A percentile compares a stretch with the other conserved stretches of the same genome.
Conservation (phyloP, 2,329 filamentous ascomycete species). For the Colletotrichum karsti region DNA sequence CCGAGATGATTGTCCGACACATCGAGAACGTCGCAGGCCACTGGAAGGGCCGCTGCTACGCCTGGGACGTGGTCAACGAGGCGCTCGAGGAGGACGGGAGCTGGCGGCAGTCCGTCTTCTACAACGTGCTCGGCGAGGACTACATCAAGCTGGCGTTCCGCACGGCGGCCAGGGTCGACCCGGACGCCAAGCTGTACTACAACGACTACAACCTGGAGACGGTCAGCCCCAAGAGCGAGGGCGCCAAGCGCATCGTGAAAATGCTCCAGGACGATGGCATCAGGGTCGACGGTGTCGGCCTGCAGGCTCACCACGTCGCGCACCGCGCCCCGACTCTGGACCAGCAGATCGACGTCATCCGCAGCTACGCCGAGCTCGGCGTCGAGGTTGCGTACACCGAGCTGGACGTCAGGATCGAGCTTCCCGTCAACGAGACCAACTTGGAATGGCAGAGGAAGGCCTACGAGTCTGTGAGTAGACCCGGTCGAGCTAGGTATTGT, state of each 20-base stretch:
- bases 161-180: constrained; percentile 62
- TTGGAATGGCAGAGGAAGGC: constrained; percentile 38
- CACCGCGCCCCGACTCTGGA: constrained; percentile 52
- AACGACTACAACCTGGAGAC: constrained; percentile 70
- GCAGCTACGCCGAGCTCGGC: constrained; percentile 50
- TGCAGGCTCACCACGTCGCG: constrained; percentile 69
- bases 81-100: constrained; percentile 65
- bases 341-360: constrained; percentile 47
- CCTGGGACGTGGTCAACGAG: constrained; percentile 75
- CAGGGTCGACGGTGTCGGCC: constrained; percentile 70
- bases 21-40: constrained; percentile 65
- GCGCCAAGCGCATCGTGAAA: constrained; percentile 53
- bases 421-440: constrained; percentile 37
- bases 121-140: constrained; percentile 60
- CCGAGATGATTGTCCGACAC: constrained; percentile 60
- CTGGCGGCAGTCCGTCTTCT: constrained; percentile 62
- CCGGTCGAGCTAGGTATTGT: background rate
- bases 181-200: constrained; percentile 64
- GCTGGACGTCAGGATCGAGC: constrained; percentile 56
- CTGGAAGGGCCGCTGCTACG: constrained; percentile 67
- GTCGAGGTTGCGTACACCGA: constrained; percentile 65
- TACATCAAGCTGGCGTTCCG: constrained; percentile 68
- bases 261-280: constrained; percentile 55
- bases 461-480: constrained; percentile 31
- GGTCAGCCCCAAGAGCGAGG: constrained; percentile 54